Conservation (phyloP, 2,329 filamentous ascomycete species). For the Phaeosphaeriaceae sp. region DNA sequence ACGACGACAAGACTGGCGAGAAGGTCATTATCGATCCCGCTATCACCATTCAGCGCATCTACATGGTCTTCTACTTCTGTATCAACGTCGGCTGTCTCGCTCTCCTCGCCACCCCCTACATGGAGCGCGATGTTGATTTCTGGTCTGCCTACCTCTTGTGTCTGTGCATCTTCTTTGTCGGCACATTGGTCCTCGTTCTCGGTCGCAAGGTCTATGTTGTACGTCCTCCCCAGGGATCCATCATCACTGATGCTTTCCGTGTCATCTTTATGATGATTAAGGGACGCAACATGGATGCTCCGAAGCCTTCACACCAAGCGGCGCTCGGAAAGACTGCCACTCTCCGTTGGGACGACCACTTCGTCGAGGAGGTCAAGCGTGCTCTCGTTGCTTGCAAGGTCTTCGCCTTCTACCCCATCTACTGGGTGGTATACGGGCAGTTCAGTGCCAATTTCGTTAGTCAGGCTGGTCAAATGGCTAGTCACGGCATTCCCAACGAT, state of each 20-base stretch:
- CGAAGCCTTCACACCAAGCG: slow-evolving; percentile 72
- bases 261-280: slow-evolving; percentile 66
- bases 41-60: slow-evolving; percentile 58
- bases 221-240: slow-evolving; percentile 48
- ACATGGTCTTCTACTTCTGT: slow-evolving; percentile 74
- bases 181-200: slow-evolving; percentile 61
- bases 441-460: slow-evolving; percentile 57
- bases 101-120: slow-evolving; percentile 72
- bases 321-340: slow-evolving; percentile 57
- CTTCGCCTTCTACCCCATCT: slow-evolving; percentile 61
- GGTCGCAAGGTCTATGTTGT: slow-evolving; percentile 49
- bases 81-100: slow-evolving; percentile 78
- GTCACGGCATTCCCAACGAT: slow-evolving; percentile 57
- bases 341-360: slow-evolving; percentile 72
- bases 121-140: slow-evolving; percentile 75
- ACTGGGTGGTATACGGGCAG: slow-evolving; percentile 55
- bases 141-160: slow-evolving; percentile 73
- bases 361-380: slow-evolving; percentile 76
- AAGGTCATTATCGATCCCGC: slow-evolving; percentile 56
- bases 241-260: slow-evolving; percentile 61
- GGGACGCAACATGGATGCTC: slow-evolving; percentile 64
- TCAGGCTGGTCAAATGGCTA: slow-evolving; percentile 54
- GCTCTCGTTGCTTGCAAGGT: slow-evolving; percentile 72
- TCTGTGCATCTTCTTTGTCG: slow-evolving; percentile 71
- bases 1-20: slow-evolving; percentile 54